phyloP scores from a whole-genome alignment of 306 rosid genomes.

The Acacia acuminata region DNA sequence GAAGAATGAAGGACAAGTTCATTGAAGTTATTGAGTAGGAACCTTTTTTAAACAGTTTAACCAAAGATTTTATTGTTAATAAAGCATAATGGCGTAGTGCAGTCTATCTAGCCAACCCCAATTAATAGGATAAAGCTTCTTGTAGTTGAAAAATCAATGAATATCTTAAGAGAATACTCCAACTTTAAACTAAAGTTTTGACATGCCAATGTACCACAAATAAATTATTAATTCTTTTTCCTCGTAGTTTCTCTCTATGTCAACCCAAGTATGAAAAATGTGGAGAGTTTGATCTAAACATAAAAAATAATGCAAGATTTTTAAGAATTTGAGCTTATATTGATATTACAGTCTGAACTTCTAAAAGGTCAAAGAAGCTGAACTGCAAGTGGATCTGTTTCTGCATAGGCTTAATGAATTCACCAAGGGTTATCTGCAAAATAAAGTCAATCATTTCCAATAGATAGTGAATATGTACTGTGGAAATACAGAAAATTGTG shows the following conservation, averaged over 20 bases:
- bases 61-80: too few relatives aligned
- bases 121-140: too few relatives aligned
- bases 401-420: not conserved
- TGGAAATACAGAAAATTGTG: not conserved
- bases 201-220: not conserved
- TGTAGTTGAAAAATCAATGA: not conserved
- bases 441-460: not conserved
- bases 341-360: not conserved
- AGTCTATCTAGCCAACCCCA: too few relatives aligned
- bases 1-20: too few relatives aligned
- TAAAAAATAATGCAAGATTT: not conserved
- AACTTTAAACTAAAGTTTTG: not conserved
- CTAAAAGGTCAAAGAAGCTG: not conserved
- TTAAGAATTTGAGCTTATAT: not conserved
- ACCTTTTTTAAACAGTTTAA: too few relatives aligned
- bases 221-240: not conserved
- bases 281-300: not conserved
- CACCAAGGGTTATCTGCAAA: not conserved
- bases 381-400: not conserved
- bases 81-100: too few relatives aligned
- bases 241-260: not conserved
- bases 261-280: not conserved
- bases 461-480: not conserved
- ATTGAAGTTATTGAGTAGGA: too few relatives aligned
- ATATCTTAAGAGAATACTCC: not conserved